phyloP scores from a whole-genome alignment of 345 rosid species.

The Psidium friedrichsthalianum region DNA sequence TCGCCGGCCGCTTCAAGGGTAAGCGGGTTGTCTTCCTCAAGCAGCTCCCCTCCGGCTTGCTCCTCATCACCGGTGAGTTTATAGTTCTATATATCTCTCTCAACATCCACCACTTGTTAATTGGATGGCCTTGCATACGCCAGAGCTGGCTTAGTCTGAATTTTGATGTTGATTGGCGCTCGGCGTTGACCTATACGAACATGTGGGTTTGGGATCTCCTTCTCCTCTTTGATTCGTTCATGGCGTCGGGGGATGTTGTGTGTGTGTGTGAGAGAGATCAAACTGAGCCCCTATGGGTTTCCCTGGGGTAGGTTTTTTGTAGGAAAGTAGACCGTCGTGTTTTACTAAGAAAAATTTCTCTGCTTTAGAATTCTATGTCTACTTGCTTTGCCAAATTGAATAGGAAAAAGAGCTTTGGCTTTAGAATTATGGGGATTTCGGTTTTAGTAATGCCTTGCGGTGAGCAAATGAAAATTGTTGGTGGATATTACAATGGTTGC shows the following conservation, averaged over 20 bases:
- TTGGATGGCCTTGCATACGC: background rate
- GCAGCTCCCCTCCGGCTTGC: constrained; percentile 84
- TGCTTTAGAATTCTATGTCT: background rate
- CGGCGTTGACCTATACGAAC: too few species aligned
- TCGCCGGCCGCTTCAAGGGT: constrained; percentile 81
- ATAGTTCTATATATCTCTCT: background rate
- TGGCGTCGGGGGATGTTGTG: too few species aligned
- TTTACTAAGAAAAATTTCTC: background rate
- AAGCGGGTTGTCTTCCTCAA: constrained; percentile 78
- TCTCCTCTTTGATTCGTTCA: too few species aligned
- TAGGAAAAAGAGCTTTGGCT: background rate
- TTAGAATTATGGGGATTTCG: background rate
- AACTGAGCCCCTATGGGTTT: too few species aligned
- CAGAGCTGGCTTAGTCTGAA: background rate
- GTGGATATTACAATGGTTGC: background rate
- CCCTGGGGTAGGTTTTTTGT: background rate
- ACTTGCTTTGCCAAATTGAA: too few species aligned
- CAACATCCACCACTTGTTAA: background rate
- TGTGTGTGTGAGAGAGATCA: too few species aligned
- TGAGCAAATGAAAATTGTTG: background rate
- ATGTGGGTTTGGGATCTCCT: too few species aligned
- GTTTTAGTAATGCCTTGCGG: background rate
- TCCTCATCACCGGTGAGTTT: constrained; percentile 59
- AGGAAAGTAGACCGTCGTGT: background rate
- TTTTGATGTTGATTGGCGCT: background rate